These are phyloP conservation scores for Gynandropsis gynandra DNA, from an alignment of 345 rosid genomes.

Conservation along the genomic window DNA sequence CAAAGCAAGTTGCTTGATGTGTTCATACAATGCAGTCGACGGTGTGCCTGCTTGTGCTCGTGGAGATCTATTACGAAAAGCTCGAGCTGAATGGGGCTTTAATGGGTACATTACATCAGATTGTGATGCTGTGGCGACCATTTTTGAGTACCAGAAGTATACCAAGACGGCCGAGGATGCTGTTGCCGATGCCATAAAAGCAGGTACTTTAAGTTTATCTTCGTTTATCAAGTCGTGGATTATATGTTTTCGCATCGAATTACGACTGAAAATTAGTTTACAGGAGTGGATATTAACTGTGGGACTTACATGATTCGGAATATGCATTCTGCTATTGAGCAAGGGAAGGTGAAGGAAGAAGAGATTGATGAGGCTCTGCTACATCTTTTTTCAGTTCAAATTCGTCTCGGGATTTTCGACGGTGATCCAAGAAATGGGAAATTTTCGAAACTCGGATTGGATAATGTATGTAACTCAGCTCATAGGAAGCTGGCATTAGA, in stretches of 20 bases:
- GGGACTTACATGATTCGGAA: constrained; percentile 58
- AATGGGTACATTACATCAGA: constrained; percentile 87
- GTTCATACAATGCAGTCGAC: constrained; percentile 79
- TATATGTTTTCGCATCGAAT: not conserved
- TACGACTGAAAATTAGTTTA: constrained; percentile 22
- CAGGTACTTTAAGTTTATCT: constrained; percentile 43
- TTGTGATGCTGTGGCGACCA: constrained; percentile 94
- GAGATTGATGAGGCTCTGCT: constrained; percentile 68
- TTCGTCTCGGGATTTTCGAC: constrained; percentile 82
- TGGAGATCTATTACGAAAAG: constrained; percentile 52
- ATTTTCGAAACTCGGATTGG: constrained; percentile 52
- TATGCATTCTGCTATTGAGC: constrained; percentile 42
- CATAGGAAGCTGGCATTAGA: constrained; percentile 72
- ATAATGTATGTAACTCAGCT: constrained; percentile 53
- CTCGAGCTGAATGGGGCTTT: constrained; percentile 82
- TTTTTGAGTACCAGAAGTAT: constrained; percentile 65
- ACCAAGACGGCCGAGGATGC: constrained; percentile 60
- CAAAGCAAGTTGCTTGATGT: constrained; percentile 94
- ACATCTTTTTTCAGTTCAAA: constrained; percentile 69
- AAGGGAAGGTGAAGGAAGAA: constrained; percentile 59
- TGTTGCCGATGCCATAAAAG: constrained; percentile 70
- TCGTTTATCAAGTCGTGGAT: not conserved
- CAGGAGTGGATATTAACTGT: constrained; percentile 82
- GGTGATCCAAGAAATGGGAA: constrained; percentile 65
- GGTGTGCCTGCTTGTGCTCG: constrained; percentile 87